A percentile compares a stretch with the other conserved stretches of the same genome.
phyloP scores from a whole-genome alignment of 169 alveolate species.

The Cyclospora cayetanensis region DNA sequence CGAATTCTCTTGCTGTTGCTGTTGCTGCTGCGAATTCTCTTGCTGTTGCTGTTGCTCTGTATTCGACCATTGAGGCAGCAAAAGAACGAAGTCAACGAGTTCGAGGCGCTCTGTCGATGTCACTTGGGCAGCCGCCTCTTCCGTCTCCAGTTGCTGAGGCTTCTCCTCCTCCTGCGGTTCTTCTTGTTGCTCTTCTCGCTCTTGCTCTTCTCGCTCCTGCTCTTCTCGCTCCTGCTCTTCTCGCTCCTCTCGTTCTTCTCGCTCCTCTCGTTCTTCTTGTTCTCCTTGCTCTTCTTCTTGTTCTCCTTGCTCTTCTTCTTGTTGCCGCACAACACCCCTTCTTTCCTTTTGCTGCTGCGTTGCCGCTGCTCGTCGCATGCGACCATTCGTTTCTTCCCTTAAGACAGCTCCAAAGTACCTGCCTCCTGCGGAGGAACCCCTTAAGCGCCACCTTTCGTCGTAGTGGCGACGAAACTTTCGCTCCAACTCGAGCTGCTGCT shows the following conservation, averaged over 20 bases:
- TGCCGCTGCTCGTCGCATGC: slow-evolving; percentile 22
- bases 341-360: background rate
- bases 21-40: background rate
- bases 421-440: background rate
- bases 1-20: background rate
- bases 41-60: slow-evolving; percentile 6
- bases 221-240: background rate
- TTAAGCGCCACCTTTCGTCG: background rate
- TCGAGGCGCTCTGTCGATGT: background rate
- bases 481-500: background rate
- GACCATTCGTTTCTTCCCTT: background rate
- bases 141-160: background rate
- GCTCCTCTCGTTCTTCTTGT: background rate
- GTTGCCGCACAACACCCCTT: too few relatives aligned
- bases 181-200: background rate
- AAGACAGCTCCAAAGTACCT: slow-evolving; percentile 1
- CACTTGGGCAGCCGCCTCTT: background rate
- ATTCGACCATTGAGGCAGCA: background rate
- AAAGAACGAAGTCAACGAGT: background rate
- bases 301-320: background rate
- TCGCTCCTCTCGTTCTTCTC: background rate
- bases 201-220: background rate
- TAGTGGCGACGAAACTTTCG: background rate
- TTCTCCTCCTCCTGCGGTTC: background rate
- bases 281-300: background rate